A percentile compares a stretch with the other conserved stretches of the same genome.
Evolutionary conservation across 139 green algal species (phyloP).

Genomic region (Coelastrella sp.): DNA sequence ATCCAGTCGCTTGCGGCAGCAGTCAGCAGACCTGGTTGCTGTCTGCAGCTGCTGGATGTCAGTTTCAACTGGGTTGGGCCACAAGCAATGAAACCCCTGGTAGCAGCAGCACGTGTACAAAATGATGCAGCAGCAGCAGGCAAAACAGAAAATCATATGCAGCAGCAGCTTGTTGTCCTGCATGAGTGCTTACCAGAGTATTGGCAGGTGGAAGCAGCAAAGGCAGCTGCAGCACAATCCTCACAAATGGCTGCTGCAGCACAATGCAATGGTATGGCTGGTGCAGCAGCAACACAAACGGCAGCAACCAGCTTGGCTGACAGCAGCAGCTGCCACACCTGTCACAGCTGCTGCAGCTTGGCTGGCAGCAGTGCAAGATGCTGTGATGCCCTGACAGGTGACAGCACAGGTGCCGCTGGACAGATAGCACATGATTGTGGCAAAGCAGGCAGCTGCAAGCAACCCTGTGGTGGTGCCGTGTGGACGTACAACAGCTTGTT

Average conservation of each 20-base stretch:
- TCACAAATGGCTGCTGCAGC: background rate
- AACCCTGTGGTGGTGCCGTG: background rate
- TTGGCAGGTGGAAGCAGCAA: conserved; percentile 28
- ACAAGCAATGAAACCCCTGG: conserved; percentile 12
- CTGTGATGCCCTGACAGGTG: too few relatives aligned
- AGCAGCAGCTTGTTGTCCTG: background rate
- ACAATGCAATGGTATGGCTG: background rate
- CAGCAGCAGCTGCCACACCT: background rate
- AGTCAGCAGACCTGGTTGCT: background rate
- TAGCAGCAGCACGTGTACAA: background rate
- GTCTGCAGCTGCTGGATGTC: conserved; percentile 26
- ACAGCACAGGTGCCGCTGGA: too few relatives aligned
- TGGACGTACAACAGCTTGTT: conserved; percentile 38
- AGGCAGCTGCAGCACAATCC: background rate
- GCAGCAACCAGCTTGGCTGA: background rate
- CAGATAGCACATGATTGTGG: too few relatives aligned
- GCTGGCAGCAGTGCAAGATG: background rate
- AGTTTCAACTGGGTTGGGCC: conserved; percentile 35
- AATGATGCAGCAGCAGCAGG: background rate
- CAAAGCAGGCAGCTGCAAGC: background rate
- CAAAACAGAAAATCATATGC: background rate
- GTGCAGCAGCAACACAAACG: background rate
- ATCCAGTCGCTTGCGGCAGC: background rate
- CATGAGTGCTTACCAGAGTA: conserved; percentile 18
- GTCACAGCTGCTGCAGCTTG: background rate